A percentile compares a stretch with the other conserved stretches of the same genome.
phyloP scores from a whole-genome alignment of 306 rosid species.

The Alnus glutinosa region DNA sequence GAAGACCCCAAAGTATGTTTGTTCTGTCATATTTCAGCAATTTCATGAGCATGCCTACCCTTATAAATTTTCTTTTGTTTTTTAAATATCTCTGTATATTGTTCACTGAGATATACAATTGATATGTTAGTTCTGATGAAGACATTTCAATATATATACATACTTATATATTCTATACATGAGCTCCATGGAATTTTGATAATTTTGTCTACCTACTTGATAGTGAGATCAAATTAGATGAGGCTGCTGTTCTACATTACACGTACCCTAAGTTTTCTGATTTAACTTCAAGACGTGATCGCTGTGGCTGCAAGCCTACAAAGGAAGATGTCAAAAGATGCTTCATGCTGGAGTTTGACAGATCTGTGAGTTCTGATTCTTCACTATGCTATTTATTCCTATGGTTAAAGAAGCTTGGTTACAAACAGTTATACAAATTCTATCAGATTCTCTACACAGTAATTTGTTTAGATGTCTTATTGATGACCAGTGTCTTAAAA shows the following conservation, averaged over 20 bases:
- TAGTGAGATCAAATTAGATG: conserved; percentile 55
- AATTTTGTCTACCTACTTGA: not conserved
- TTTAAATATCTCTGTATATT: not conserved
- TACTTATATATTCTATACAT: not conserved
- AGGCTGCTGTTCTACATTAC: conserved; percentile 64
- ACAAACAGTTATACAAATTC: not conserved
- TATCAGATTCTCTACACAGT: not conserved
- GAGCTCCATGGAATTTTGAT: not conserved
- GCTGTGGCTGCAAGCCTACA: conserved; percentile 67
- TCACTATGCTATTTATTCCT: conserved; percentile 5
- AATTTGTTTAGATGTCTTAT: not conserved
- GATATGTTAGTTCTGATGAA: not conserved
- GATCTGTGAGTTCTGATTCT: conserved; percentile 48
- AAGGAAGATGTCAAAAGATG: conserved; percentile 72
- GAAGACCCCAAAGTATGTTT: conserved; percentile 82
- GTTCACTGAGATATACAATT: not conserved
- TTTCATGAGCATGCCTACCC: conserved; percentile 19
- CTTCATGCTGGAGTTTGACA: conserved; percentile 68
- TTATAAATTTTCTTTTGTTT: not conserved
- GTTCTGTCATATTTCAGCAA: conserved; percentile 18
- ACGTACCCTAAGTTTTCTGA: conserved; percentile 62
- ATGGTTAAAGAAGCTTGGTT: not conserved
- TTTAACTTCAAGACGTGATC: conserved; percentile 66
- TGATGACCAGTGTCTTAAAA: not conserved
- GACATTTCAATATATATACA: not conserved